These are phyloP conservation scores for Lasiosphaeria hispida DNA, from an alignment of 495 filamentous ascomycete genomes.

Conservation along the genomic window DNA sequence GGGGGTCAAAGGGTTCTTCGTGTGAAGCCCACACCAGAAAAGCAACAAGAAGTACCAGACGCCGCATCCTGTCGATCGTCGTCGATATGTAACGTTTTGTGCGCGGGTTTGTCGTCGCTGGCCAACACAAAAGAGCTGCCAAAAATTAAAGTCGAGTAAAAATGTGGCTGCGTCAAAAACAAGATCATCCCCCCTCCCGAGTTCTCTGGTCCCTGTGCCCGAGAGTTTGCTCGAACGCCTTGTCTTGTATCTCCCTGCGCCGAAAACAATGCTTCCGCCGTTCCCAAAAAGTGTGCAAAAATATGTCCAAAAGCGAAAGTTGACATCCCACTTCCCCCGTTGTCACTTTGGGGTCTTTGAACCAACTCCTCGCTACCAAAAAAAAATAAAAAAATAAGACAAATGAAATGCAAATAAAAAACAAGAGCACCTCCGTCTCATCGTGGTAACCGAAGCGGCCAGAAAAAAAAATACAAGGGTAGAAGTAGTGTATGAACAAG, in stretches of 20 bases:
- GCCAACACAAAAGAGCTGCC: neutral
- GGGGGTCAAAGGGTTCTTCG: neutral
- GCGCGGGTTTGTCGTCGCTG: neutral
- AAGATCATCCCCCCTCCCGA: neutral
- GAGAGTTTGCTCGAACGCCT: conserved; percentile 9
- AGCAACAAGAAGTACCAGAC: neutral
- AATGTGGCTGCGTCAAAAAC: neutral
- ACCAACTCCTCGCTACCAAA: conserved; percentile 19
- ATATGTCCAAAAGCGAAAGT: conserved; percentile 14
- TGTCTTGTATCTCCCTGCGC: conserved; percentile 13
- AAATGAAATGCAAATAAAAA: conserved; percentile 14
- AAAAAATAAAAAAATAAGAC: conserved; percentile 6
- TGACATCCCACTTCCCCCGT: neutral
- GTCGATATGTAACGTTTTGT: neutral
- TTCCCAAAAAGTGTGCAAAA: conserved; percentile 10
- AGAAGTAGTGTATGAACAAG: neutral
- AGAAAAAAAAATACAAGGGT: neutral
- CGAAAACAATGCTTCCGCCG: conserved; percentile 15
- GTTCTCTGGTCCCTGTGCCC: conserved; percentile 4
- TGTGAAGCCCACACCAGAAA: neutral
- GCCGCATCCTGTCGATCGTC: neutral
- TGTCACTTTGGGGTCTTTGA: neutral
- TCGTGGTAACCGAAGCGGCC: neutral
- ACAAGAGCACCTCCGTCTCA: neutral
- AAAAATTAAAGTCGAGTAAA: conserved; percentile 13